Evolutionary conservation across 345 rosid genomes (phyloP), one percentile per base, ranked within the genome.

Genomic region (Populus davidiana): DNA sequence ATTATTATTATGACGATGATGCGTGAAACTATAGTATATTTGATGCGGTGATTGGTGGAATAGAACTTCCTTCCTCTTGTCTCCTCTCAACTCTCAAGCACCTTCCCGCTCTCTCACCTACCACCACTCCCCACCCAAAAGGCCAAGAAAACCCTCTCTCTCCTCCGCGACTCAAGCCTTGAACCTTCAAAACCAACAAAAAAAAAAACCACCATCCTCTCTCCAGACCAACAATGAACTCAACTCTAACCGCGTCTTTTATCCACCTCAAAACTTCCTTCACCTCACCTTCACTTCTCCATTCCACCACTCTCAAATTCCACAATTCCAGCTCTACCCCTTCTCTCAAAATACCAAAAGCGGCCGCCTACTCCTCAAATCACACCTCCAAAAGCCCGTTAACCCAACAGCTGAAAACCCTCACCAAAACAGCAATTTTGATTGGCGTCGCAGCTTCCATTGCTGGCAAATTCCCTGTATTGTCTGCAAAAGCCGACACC

Each of bases 401-500:
- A 44, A 23, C 75, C 12, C 78, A 81, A 1, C 86, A 81, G 72
- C 75, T 91, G 35, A 87, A 81, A 80, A 81, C 86, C 52, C 77
- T 88, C 25, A 83, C 92, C 54, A 88, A 86, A 38, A 79, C 94
- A 10, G 87, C 89, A 0, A 75, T 94, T 76, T 80, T 94, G 13
- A 52, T 91, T 33, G 93, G 86, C 3, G 82, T 88, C 35, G 71
- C 94, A 52, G 82, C 84, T 75, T 88, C 93, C 14, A 72, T 89
- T 73, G 78, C 88, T 66, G 85, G 86, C 44, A 86, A 77, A 29
- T 78, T 85, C 64, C 77, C 89, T 23, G 71, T 75, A 11, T 80
- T 87, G 27, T 89, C 81, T 72, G 93, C 87, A 35, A 89, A 80
- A 73, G 98, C 95, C 2, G 90, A 88, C 33, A 78, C 89, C 67